Base-by-base conservation (phyloP, 495 filamentous ascomycete genomes). In the Aspergillus saccharolyticus region DNA sequence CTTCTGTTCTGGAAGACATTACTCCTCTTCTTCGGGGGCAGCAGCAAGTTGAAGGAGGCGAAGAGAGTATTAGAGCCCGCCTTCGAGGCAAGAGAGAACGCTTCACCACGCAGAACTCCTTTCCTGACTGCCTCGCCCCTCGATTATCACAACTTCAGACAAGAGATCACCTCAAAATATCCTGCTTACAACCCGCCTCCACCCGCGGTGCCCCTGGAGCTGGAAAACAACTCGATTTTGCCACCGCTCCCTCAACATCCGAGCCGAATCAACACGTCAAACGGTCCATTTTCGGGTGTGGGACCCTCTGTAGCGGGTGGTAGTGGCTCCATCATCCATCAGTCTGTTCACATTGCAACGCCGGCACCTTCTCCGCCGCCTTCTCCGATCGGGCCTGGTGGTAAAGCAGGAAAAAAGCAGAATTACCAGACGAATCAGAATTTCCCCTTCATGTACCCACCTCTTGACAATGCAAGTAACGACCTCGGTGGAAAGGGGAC, bases 341-440 rank as follows among this genome's bases (percentile, higher is more conserved):
- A 97, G 64, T 89, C 94, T 6, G 94, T 98, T 21, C 94, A 98
- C 69, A 98, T 98, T 57, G 95, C 94, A 45, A 98, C 94, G 4
- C 94, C 94, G 0, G 93, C 91, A 0, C 94, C 95, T n/a, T 97
- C 95, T 5, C 94, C 94, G 21, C 94, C 94, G 1, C 94, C 94
- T 12, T 96, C 91, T 6, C 95, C 94, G 3, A 89, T 86, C 2
- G 86, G 84, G 0, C 85, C 89, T 4, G 91, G 91, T 42, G 91
- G 91, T 4, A 98, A 98, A 69, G 89, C 88, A 45, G 91, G 87
- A 16, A 98, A 98, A 75, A 98, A 98, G 65, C 95, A 97, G 60
- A 98, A 97, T 57, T 98, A 97, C 67, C 94, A 98, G 70, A 98
- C 94, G 0, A 98, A 98, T 66, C 94, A 98, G 61, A 92, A 96